A percentile compares a stretch with the other conserved stretches of the same genome.
phyloP scores from a whole-genome alignment of 2,329 filamentous ascomycete species.

The Colletotrichum somersetense region DNA sequence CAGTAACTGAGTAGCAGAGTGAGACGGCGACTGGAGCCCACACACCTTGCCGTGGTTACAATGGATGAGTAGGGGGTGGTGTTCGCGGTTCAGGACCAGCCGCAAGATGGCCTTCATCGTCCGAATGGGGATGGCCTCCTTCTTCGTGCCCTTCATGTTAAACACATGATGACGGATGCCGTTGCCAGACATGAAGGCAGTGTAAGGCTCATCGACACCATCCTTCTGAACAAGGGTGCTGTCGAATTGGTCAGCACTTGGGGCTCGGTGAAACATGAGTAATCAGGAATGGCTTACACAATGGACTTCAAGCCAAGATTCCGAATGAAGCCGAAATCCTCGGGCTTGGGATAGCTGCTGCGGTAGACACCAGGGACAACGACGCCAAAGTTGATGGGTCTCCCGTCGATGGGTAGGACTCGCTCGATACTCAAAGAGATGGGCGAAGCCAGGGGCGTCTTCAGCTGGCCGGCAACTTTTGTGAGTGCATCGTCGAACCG shows the following conservation, averaged over 20 bases:
- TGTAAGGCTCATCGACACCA: slow-evolving; percentile 63
- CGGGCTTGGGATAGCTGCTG: slow-evolving; percentile 80
- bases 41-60: slow-evolving; percentile 90
- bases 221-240: slow-evolving; percentile 76
- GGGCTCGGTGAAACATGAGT: slow-evolving; percentile 4
- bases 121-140: slow-evolving; percentile 73
- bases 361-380: slow-evolving; percentile 83
- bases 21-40: background rate
- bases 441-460: slow-evolving; percentile 12
- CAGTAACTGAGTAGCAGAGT: slow-evolving; percentile 2
- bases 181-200: slow-evolving; percentile 73
- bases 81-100: slow-evolving; percentile 76
- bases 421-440: slow-evolving; percentile 28
- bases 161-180: slow-evolving; percentile 81
- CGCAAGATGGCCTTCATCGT: slow-evolving; percentile 79
- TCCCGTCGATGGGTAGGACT: slow-evolving; percentile 44
- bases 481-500: slow-evolving; percentile 17
- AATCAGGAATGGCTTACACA: slow-evolving; percentile 65
- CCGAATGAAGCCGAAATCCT: slow-evolving; percentile 78
- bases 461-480: slow-evolving; percentile 21
- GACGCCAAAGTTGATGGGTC: slow-evolving; percentile 80
- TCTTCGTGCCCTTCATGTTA: slow-evolving; percentile 90
- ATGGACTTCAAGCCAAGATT: slow-evolving; percentile 81
- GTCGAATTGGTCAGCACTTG: slow-evolving; percentile 36
- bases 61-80: slow-evolving; percentile 87